Evolutionary conservation across 331 rosid species (phyloP).

Genomic region (Acacia concinna): DNA sequence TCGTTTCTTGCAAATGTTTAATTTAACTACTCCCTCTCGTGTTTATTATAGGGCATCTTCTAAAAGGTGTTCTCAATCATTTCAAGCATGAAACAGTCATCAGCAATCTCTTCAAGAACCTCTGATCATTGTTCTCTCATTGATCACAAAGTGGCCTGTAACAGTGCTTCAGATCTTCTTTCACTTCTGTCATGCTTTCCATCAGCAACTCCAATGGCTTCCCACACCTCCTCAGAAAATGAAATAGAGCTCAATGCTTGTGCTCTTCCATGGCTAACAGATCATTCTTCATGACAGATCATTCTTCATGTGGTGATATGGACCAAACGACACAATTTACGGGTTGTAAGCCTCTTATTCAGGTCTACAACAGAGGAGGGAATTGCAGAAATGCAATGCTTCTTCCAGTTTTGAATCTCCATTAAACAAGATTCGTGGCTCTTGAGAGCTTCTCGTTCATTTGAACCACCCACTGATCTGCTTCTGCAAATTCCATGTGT

Average conservation of each 20-base stretch:
- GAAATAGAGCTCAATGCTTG: background rate
- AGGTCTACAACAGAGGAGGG: background rate
- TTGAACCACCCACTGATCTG: background rate
- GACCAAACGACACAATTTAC: conserved; percentile 7
- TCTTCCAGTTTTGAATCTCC: background rate
- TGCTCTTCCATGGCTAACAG: conserved; percentile 19
- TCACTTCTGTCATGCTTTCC: conserved; percentile 29
- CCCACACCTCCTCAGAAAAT: conserved; percentile 31
- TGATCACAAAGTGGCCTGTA: conserved; percentile 35
- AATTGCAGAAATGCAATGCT: background rate
- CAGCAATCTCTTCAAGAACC: conserved; percentile 44
- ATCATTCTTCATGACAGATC: too few species aligned
- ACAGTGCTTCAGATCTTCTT: conserved; percentile 40
- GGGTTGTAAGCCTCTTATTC: background rate
- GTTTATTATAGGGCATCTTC: too few species aligned
- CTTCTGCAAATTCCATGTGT: background rate
- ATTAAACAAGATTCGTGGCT: background rate
- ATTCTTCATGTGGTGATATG: conserved; percentile 4
- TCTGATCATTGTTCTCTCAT: conserved; percentile 15
- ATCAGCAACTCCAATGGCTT: conserved; percentile 32
- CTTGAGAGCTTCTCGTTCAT: conserved; percentile 1
- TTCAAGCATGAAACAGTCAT: conserved; percentile 61
- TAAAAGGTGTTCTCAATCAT: too few species aligned
- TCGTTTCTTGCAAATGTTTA: too few species aligned
- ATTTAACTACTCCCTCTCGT: too few species aligned